A percentile compares a stretch with the other conserved stretches of the same genome.
phyloP scores from a whole-genome alignment of 495 filamentous ascomycete genomes.

The Aspergillus baeticus region DNA sequence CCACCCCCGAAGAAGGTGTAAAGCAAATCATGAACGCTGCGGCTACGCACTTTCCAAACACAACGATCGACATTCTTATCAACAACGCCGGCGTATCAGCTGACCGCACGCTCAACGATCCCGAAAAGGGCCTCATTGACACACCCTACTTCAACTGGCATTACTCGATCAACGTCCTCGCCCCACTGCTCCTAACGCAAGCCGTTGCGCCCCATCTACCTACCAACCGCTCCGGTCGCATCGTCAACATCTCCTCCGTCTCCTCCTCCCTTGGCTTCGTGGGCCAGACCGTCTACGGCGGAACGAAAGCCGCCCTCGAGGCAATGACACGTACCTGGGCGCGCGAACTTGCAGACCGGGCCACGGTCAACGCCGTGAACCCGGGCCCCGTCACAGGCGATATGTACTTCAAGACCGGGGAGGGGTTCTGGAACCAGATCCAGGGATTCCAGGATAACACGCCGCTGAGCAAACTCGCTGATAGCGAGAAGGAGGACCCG shows the following conservation, averaged over 20 bases:
- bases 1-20: slow-evolving; percentile 39
- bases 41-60: slow-evolving; percentile 50
- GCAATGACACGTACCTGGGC: slow-evolving; percentile 92
- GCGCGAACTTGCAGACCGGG: slow-evolving; percentile 71
- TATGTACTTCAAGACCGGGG: slow-evolving; percentile 61
- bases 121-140: slow-evolving; percentile 44
- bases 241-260: slow-evolving; percentile 77
- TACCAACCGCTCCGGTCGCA: slow-evolving; percentile 68
- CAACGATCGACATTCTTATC: slow-evolving; percentile 76
- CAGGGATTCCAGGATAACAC: slow-evolving; percentile 65
- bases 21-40: slow-evolving; percentile 34
- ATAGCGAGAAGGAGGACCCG: slow-evolving; percentile 28
- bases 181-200: slow-evolving; percentile 77
- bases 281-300: slow-evolving; percentile 77
- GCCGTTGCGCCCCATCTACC: slow-evolving; percentile 70
- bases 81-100: slow-evolving; percentile 79
- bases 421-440: slow-evolving; percentile 54
- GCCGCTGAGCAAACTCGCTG: slow-evolving; percentile 55
- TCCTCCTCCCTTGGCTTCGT: slow-evolving; percentile 66
- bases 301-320: slow-evolving; percentile 86
- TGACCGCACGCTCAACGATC: slow-evolving; percentile 58
- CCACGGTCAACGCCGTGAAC: slow-evolving; percentile 86
- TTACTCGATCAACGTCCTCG: slow-evolving; percentile 83
- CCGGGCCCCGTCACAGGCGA: slow-evolving; percentile 84
- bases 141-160: slow-evolving; percentile 64